Evolutionary conservation across 371 early-diverging fungal genomes (phyloP).

Genomic region (Apophysomyces sp.): DNA sequence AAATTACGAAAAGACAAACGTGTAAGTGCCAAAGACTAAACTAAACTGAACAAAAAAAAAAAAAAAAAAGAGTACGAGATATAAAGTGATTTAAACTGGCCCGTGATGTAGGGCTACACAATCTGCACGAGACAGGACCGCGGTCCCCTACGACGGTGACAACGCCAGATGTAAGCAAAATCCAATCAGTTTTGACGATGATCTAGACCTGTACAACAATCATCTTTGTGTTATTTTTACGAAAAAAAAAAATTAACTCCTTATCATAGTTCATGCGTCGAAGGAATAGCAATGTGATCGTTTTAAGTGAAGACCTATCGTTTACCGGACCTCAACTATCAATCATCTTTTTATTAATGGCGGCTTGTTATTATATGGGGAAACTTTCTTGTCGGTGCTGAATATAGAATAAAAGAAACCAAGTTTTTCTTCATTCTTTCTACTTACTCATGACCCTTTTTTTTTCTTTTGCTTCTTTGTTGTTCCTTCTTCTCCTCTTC

Average conservation of each 20-base stretch:
- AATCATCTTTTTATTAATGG: constrained; percentile 40
- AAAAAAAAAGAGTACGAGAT: background rate
- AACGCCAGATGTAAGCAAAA: background rate
- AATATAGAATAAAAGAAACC: background rate
- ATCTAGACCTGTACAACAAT: background rate
- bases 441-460: background rate
- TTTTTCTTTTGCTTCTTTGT: background rate
- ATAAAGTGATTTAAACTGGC: background rate
- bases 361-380: constrained; percentile 46
- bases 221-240: constrained; percentile 6
- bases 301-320: constrained; percentile 41
- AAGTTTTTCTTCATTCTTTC: background rate
- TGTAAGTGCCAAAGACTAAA: background rate
- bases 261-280: constrained; percentile 12
- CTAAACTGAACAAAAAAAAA: background rate
- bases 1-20: background rate
- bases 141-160: constrained; percentile 1
- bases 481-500: background rate
- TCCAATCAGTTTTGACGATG: background rate
- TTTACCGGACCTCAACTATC: constrained; percentile 45
- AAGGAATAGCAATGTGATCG: constrained; percentile 29
- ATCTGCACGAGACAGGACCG: background rate
- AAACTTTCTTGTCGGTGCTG: constrained; percentile 46
- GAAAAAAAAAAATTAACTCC: too few relatives aligned
- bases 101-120: constrained; percentile 4